Conservation (phyloP, 495 filamentous ascomycete genomes). For the Hypoxylon trugodes region DNA sequence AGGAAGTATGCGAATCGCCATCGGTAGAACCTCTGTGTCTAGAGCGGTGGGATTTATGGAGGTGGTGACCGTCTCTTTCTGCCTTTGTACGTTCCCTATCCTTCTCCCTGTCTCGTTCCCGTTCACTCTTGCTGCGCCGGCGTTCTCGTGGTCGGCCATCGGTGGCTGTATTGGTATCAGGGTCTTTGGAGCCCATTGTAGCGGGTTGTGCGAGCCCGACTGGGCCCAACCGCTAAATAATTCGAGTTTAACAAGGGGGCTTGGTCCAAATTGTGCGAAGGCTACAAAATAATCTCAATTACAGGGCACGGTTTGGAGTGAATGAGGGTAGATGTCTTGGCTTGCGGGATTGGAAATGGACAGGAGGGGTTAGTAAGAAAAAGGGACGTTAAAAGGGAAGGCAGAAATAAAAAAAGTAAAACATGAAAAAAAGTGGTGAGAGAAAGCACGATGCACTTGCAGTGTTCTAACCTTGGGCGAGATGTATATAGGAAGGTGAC, state of each 20-base stretch:
- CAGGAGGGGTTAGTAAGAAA: slow-evolving; percentile 4
- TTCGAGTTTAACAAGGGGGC: slow-evolving; percentile 12
- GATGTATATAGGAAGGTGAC: slow-evolving; percentile 32
- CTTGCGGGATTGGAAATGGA: neutral
- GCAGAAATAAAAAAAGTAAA: neutral
- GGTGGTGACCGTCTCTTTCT: slow-evolving; percentile 37
- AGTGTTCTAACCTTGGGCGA: no score
- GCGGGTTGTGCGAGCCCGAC: slow-evolving; percentile 49
- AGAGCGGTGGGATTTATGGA: slow-evolving; percentile 47
- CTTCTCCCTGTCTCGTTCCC: slow-evolving; percentile 42
- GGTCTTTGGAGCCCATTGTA: slow-evolving; percentile 58
- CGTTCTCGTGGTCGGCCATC: slow-evolving; percentile 53
- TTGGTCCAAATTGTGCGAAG: slow-evolving; percentile 10
- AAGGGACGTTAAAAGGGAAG: neutral
- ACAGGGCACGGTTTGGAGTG: slow-evolving; percentile 8
- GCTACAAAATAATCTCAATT: slow-evolving; percentile 6
- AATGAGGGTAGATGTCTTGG: slow-evolving; percentile 9
- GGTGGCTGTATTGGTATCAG: slow-evolving; percentile 47
- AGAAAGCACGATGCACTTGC: slow-evolving; percentile 24
- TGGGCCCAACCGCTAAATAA: slow-evolving; percentile 36
- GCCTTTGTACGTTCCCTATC: slow-evolving; percentile 37
- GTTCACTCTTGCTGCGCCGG: slow-evolving; percentile 48
- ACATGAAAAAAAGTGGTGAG: slow-evolving; percentile 29
- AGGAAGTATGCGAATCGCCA: slow-evolving; percentile 49
- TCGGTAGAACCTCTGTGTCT: slow-evolving; percentile 48